Evolutionary conservation across 2,329 filamentous ascomycete genomes (phyloP), one percentile per base, ranked within the genome.

Genomic region (Cytospora schulzeri): DNA sequence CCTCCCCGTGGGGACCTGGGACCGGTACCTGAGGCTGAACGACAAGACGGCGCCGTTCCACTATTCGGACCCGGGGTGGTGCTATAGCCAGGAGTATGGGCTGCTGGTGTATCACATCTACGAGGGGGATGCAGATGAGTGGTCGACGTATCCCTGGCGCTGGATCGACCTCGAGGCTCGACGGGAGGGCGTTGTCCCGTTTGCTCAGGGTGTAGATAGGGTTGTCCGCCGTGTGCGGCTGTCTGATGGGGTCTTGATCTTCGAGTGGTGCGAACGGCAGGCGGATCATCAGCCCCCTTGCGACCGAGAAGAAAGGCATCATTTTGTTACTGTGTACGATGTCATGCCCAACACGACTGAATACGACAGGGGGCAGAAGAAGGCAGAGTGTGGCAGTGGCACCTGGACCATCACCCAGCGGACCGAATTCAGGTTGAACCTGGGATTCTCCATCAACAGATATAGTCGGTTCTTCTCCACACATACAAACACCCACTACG

Each of bases 381-480:
- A 26, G 6, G 9, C 22, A 31, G 52, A 3, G 19, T n/a, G 50
- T 9, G 19, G 57, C 48, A 22, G 52, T 9, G n/a, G 57, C 15
- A 71, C 73, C 5, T 85, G 81, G 81, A 71, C 69, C 3, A 75
- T 86, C 59, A 73, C 72, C 1, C 83, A 83, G 62, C 83, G 85
- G 58, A 84, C 80, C 53, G 85, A 88, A 71, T 89, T 83, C 83
- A 84, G 84, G 70, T 83, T 88, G 45, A 82, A 87, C 69, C 74
- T 84, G 1, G 85, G 84, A 12, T 76, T 87, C 57, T 80, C 84
- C 1, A 70, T 87, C 8, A 83, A 81, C 69, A 76, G 78, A n/a
- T 75, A 78, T 48, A 84, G 87, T 70, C 82, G 85, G n/a, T 87
- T 88, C 78, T 87, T 85, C 73, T 88, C 85, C 12, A 75, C 83